Evolutionary conservation across 1,284 basidiomycete genomes (phyloP).

Genomic region (Boletus semigastroideus): DNA sequence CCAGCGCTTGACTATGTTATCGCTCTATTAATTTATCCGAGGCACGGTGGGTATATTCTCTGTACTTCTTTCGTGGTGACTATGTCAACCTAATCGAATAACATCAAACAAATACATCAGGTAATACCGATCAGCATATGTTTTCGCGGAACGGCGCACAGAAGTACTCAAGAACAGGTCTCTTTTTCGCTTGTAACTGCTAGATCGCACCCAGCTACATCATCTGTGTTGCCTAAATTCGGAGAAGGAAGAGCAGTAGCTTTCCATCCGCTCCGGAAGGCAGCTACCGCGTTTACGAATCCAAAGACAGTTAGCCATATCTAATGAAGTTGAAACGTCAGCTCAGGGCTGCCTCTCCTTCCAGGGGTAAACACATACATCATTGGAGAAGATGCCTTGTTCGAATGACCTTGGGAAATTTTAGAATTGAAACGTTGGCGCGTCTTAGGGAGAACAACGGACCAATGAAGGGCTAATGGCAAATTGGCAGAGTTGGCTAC

Average conservation of each 20-base stretch:
- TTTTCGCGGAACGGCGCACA: not conserved
- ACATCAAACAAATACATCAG: not conserved
- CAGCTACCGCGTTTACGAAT: slow-evolving; percentile 59
- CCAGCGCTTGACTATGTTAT: no score
- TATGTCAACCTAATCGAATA: not conserved
- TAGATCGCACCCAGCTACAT: slow-evolving; percentile 5
- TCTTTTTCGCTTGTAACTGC: slow-evolving; percentile 9
- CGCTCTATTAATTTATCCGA: not conserved
- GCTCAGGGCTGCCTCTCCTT: not conserved
- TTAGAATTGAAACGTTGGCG: not conserved
- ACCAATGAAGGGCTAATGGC: slow-evolving; percentile 85
- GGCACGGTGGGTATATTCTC: not conserved
- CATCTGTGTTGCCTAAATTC: not conserved
- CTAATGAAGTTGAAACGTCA: slow-evolving; percentile 36
- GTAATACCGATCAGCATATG: not conserved
- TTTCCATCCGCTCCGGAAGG: slow-evolving; percentile 74
- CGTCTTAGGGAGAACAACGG: slow-evolving; percentile 25
- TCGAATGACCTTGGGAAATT: slow-evolving; percentile 57
- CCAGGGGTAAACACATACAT: slow-evolving; percentile 40
- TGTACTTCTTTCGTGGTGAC: not conserved
- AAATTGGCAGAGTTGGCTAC: slow-evolving; percentile 75
- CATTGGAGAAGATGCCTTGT: slow-evolving; percentile 62
- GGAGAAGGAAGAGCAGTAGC: slow-evolving; percentile 56
- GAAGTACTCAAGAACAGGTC: slow-evolving; percentile 5
- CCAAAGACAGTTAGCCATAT: slow-evolving; percentile 63